These are phyloP conservation scores for Crucihimalaya himalaica DNA, from an alignment of 345 rosid species.

Conservation along the genomic window DNA sequence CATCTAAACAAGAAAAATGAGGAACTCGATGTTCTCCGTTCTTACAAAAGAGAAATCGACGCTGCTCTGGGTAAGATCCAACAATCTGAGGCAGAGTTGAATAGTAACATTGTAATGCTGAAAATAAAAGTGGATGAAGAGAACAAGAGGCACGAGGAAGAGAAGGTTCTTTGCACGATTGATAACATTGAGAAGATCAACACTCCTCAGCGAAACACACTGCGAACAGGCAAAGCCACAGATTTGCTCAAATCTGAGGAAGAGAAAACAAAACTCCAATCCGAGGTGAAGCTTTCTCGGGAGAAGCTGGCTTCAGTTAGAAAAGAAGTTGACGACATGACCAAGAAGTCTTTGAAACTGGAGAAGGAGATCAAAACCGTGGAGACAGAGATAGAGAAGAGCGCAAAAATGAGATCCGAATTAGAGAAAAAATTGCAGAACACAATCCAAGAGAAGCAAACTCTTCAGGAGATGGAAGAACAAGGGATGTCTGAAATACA, in stretches of 20 bases:
- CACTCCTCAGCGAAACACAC: conserved; percentile 48
- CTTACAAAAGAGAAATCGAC: conserved; percentile 54
- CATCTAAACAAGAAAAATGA: conserved; percentile 54
- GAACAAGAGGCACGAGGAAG: conserved; percentile 64
- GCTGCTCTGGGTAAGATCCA: conserved; percentile 49
- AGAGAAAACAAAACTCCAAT: conserved; percentile 74
- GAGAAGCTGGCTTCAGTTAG: conserved; percentile 55
- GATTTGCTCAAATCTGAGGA: conserved; percentile 79
- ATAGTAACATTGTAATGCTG: conserved; percentile 48
- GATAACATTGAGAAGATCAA: conserved; percentile 70
- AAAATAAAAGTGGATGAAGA: conserved; percentile 77
- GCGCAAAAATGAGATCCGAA: conserved; percentile 47
- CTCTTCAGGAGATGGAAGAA: conserved; percentile 53
- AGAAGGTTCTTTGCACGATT: conserved; percentile 74
- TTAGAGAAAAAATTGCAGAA: conserved; percentile 49
- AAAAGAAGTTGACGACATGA: conserved; percentile 51
- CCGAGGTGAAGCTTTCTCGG: conserved; percentile 54
- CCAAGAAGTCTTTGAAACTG: conserved; percentile 45
- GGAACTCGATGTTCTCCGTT: conserved; percentile 45
- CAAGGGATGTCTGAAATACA: conserved; percentile 53
- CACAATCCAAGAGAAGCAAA: conserved; percentile 57
- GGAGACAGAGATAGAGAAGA: conserved; percentile 52
- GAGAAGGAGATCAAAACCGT: conserved; percentile 47
- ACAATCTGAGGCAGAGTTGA: conserved; percentile 57
- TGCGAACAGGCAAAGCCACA: conserved; percentile 64